Evolutionary conservation across 345 rosid genomes (phyloP).

Genomic region (Rhodomyrtus tomentosa): DNA sequence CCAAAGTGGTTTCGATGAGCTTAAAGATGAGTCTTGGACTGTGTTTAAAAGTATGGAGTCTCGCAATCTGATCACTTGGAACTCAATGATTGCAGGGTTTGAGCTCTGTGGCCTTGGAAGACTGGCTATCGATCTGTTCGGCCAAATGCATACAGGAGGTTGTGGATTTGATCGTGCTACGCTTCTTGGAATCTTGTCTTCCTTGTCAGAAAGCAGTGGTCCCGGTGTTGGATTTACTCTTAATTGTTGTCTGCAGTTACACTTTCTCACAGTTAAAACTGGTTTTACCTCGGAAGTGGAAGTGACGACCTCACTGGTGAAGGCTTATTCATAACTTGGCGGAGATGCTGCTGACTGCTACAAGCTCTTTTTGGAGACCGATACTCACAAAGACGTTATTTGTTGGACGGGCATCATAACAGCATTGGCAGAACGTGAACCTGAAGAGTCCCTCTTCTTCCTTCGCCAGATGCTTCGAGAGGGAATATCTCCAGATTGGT

Average conservation of each 20-base stretch:
- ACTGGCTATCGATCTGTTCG: constrained; percentile 33
- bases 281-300: constrained; percentile 44
- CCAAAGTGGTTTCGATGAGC: neutral
- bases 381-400: constrained; percentile 34
- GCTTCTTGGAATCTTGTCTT: constrained; percentile 50
- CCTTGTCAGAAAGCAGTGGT: constrained; percentile 30
- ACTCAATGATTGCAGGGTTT: constrained; percentile 71
- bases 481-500: constrained; percentile 56
- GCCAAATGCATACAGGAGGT: constrained; percentile 37
- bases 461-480: constrained; percentile 37
- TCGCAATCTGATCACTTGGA: constrained; percentile 59
- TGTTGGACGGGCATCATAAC: constrained; percentile 79
- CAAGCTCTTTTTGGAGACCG: constrained; percentile 46
- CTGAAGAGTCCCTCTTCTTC: constrained; percentile 53
- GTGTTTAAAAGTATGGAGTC: constrained; percentile 39
- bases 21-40: constrained; percentile 42
- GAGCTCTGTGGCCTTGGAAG: constrained; percentile 29
- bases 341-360: constrained; percentile 45
- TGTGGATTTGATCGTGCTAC: constrained; percentile 65
- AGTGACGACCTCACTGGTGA: constrained; percentile 62
- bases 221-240: constrained; percentile 17
- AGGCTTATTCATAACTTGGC: constrained; percentile 60
- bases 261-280: constrained; percentile 40
- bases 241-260: constrained; percentile 45
- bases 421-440: constrained; percentile 56